Base-by-base conservation (phyloP, 257 asterid genomes). In the Voacanga thouarsii region DNA sequence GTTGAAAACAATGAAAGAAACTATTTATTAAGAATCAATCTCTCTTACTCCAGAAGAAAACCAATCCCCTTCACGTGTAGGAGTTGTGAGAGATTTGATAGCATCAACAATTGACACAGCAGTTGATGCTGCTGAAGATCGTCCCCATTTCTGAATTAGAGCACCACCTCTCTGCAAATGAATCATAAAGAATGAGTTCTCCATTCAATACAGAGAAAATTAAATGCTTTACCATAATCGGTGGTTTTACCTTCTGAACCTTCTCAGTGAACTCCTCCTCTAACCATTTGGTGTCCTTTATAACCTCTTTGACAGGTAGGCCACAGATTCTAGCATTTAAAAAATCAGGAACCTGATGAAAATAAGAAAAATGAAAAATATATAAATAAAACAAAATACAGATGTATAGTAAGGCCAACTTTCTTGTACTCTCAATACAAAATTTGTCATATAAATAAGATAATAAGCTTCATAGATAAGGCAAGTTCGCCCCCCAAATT, bases 81-180 rank as follows among this genome's bases (percentile, higher is more conserved):
- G 99, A 49, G 91, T 96, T 44, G 93, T 88, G 2, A 96, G 99
- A 74, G 99, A 92, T 78, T 88, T 92, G 51, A 96, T 96, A 7
- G 97, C 97, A 59, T 96, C 98, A 37, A 86, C 93, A 9, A 96
- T 84, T 11, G 98, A 96, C 68, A 93, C 98, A 74, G 98, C 86
- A 67, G 98, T 93, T n/a, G 99, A 96, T 75, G 98, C 99, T 51
- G 99, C 99, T 1, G 99, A 96, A 44, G 99, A 96, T 85, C 99
- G 86, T 83, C 99, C 99, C 99, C 99, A 96, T 88, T 96, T 96
- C 88, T 92, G 76, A 80, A 96, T 96, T 71, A 96, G 94, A 53
- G 61, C 97, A 7, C 99, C 99, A 47, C 97, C 99, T 89, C 99
- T 92, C 99, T 96, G 92, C 24, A 82, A 69, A 83, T 50, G 16